phyloP scores from a whole-genome alignment of 345 rosid genomes.

The Lumnitzera littorea region DNA sequence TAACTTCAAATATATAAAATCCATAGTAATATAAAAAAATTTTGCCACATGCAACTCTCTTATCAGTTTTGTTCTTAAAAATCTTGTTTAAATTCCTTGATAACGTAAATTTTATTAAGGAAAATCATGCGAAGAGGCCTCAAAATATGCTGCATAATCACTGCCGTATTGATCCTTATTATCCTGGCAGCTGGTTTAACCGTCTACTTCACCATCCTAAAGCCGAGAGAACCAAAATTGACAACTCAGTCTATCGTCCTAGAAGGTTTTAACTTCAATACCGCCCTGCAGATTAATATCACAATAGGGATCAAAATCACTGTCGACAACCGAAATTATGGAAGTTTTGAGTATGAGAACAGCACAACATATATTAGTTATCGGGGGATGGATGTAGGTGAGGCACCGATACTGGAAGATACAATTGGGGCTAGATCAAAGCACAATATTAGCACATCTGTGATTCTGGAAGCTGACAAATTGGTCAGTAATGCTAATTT shows the following conservation, averaged over 20 bases:
- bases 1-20: not conserved
- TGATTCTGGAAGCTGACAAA: conserved; percentile 17
- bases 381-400: conserved; percentile 9
- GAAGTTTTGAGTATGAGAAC: conserved; percentile 22
- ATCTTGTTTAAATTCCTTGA: too few relatives aligned
- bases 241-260: conserved; percentile 16
- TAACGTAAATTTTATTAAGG: not conserved
- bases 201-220: conserved; percentile 26
- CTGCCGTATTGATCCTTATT: conserved; percentile 9
- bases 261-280: not conserved
- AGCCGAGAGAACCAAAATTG: conserved; percentile 30
- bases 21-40: not conserved
- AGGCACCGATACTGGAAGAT: conserved; percentile 18
- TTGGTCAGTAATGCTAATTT: conserved; percentile 10
- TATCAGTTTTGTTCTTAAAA: too few relatives aligned
- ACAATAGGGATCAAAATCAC: conserved; percentile 23
- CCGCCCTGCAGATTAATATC: conserved; percentile 8
- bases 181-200: not conserved
- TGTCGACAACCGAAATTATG: conserved; percentile 29
- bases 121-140: conserved; percentile 13
- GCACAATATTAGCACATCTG: conserved; percentile 15
- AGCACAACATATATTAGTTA: conserved; percentile 21
- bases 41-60: too few relatives aligned
- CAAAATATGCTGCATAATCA: conserved; percentile 10
- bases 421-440: conserved; percentile 22